Conservation (phyloP, 139 green algal genomes). For the Diplosphaera chodatii region DNA sequence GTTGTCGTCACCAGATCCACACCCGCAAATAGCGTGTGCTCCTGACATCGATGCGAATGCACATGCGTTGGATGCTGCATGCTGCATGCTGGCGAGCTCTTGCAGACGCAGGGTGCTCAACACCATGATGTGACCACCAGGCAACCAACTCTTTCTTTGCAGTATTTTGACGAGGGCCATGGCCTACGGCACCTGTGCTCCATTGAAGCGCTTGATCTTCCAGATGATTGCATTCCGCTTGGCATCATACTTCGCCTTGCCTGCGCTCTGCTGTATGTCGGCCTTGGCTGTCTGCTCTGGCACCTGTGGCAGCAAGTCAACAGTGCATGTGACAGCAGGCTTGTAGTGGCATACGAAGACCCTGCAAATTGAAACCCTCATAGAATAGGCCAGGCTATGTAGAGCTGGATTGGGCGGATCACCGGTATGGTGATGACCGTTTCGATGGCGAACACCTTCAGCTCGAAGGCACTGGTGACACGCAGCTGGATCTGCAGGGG, state of each 20-base stretch:
- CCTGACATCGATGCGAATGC: too few relatives aligned
- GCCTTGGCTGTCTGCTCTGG: conserved; percentile 87
- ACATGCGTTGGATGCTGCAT: too few relatives aligned
- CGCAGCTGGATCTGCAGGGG: conserved; percentile 40
- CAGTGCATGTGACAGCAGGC: too few relatives aligned
- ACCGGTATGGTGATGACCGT: conserved; percentile 76
- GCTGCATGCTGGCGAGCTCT: too few relatives aligned
- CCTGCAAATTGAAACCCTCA: too few relatives aligned
- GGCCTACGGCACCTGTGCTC: conserved; percentile 15
- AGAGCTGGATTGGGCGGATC: too few relatives aligned
- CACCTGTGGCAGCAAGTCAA: conserved; percentile 39
- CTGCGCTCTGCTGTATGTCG: conserved; percentile 49
- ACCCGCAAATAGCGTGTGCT: conserved; percentile 78
- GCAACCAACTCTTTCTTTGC: too few relatives aligned
- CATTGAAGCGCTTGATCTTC: conserved; percentile 81
- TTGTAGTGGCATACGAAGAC: too few relatives aligned
- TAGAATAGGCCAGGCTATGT: too few relatives aligned
- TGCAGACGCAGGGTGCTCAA: too few relatives aligned
- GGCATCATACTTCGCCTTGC: conserved; percentile 48
- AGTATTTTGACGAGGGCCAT: too few relatives aligned
- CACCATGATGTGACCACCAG: too few relatives aligned
- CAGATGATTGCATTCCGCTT: conserved; percentile 82
- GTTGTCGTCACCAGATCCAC: conserved; percentile 86
- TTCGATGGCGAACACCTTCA: conserved; percentile 67
- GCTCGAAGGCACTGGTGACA: conserved; percentile 65